Percentiles rank a stretch among this genome's conserved stretches.
Conservation (phyloP, 1,284 basidiomycete genomes). For the Volvariella surrecta region DNA sequence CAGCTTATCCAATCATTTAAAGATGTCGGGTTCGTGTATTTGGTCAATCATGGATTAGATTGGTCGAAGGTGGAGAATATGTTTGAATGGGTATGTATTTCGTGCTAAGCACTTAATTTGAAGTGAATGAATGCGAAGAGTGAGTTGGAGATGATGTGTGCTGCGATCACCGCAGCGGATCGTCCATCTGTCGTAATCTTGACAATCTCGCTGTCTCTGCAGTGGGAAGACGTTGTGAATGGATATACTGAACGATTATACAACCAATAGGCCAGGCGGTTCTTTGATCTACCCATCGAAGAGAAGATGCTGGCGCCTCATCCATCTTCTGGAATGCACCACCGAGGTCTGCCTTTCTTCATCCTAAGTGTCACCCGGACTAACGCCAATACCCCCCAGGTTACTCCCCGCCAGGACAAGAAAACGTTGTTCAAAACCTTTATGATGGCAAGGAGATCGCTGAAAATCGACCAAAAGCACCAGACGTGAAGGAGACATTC, state of each 20-base stretch:
- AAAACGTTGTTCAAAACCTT: slow-evolving; percentile 36
- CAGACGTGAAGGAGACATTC: slow-evolving; percentile 51
- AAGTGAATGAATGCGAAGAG: not conserved
- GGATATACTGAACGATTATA: too few relatives aligned
- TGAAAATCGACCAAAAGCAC: slow-evolving; percentile 25
- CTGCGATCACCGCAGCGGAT: too few relatives aligned
- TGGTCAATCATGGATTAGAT: slow-evolving; percentile 46
- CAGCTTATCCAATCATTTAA: slow-evolving; percentile 50
- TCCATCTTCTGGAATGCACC: slow-evolving; percentile 42
- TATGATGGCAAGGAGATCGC: slow-evolving; percentile 30
- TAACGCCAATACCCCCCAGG: slow-evolving; percentile 19
- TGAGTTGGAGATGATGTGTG: too few relatives aligned
- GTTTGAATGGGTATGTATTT: slow-evolving; percentile 39
- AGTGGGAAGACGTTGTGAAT: too few relatives aligned
- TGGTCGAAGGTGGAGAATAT: slow-evolving; percentile 37
- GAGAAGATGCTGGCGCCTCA: slow-evolving; percentile 49
- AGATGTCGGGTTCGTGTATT: slow-evolving; percentile 49
- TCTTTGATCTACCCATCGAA: slow-evolving; percentile 43
- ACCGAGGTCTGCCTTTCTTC: slow-evolving; percentile 31
- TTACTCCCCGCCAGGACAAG: slow-evolving; percentile 37
- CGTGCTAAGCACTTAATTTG: not conserved
- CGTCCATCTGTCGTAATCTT: too few relatives aligned
- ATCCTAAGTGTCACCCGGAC: not conserved
- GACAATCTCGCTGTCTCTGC: too few relatives aligned
- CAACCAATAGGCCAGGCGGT: slow-evolving; percentile 31